Conservation (phyloP, 2,329 filamentous ascomycete species). For the Arthrobotrys sinensis region DNA sequence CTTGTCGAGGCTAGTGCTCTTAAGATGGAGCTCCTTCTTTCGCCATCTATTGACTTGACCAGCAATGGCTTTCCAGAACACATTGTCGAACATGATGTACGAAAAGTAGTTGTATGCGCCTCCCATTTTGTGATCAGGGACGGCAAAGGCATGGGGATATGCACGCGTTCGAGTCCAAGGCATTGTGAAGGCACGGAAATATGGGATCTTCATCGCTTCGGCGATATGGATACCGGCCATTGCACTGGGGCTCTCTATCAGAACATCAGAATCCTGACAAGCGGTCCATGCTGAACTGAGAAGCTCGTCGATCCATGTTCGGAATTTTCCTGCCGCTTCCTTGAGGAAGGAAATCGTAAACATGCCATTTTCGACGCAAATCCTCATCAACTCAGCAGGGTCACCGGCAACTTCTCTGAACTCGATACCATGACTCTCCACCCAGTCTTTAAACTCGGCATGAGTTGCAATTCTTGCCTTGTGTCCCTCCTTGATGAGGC, state of each 20-base stretch:
- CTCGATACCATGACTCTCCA: constrained; percentile 92
- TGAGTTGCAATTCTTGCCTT: constrained; percentile 90
- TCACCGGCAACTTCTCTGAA: constrained; percentile 91
- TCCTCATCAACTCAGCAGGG: constrained; percentile 91
- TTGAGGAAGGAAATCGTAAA: constrained; percentile 93
- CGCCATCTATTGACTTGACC: constrained; percentile 95
- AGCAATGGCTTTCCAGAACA: constrained; percentile 96
- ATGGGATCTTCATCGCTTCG: constrained; percentile 90
- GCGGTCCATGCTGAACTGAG: constrained; percentile 85
- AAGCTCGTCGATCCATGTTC: constrained; percentile 86
- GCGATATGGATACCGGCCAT: constrained; percentile 99
- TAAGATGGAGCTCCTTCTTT: constrained; percentile 82
- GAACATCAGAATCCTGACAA: constrained; percentile 87
- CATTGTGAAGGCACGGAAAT: constrained; percentile 98
- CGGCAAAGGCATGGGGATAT: constrained; percentile 96
- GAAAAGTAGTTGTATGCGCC: constrained; percentile 95
- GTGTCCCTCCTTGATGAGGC: constrained; percentile 88
- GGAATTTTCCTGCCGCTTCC: constrained; percentile 81
- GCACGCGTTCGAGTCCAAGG: constrained; percentile 96
- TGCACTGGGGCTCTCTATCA: constrained; percentile 95
- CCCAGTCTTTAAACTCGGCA: constrained; percentile 88
- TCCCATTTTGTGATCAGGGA: constrained; percentile 92
- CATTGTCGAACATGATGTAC: constrained; percentile 94
- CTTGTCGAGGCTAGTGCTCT: constrained; percentile 86
- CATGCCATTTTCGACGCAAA: constrained; percentile 97